These are phyloP conservation scores for Aphanomyces astaci DNA, from an alignment of 352 stramenopile species.

Conservation along the genomic window DNA sequence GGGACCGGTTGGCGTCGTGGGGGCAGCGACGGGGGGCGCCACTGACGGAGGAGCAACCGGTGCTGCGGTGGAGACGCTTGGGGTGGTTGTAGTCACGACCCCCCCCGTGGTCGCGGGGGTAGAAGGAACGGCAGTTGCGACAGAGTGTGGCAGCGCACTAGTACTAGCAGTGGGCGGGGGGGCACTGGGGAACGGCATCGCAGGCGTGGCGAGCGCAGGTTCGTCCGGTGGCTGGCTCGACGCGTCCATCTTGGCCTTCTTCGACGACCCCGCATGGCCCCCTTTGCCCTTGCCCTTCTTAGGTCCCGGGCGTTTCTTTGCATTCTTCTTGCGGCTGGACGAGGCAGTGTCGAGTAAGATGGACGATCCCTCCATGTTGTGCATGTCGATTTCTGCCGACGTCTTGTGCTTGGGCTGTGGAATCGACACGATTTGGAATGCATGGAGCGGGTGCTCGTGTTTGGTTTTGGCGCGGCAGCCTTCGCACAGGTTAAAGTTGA, in stretches of 20 bases:
- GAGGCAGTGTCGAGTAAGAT: conserved; percentile 28
- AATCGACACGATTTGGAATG: conserved; percentile 89
- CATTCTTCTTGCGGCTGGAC: conserved; percentile 14
- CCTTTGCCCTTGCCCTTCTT: conserved; percentile 29
- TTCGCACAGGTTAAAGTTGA: conserved; percentile 94
- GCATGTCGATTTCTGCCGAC: conserved; percentile 19
- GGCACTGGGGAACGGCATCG: neutral
- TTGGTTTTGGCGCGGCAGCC: conserved; percentile 90
- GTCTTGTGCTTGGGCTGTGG: conserved; percentile 36
- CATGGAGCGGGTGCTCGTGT: conserved; percentile 86
- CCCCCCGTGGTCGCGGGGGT: neutral
- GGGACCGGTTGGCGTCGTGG: neutral
- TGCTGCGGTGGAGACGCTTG: neutral
- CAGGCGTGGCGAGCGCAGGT: neutral
- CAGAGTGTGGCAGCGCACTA: too few species aligned
- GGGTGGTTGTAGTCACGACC: neutral
- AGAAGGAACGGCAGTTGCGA: neutral
- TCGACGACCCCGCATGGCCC: conserved; percentile 32
- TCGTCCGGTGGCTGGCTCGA: neutral
- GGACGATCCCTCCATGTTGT: conserved; percentile 28
- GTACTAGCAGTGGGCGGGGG: neutral
- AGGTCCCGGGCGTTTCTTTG: conserved; percentile 6
- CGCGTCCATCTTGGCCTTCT: conserved; percentile 50
- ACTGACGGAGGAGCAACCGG: neutral
- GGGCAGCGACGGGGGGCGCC: neutral